Percentiles rank a stretch among this genome's conserved stretches.
These are phyloP conservation scores for Haberlea rhodopensis DNA, from an alignment of 257 asterid genomes.

Conservation along the genomic window DNA sequence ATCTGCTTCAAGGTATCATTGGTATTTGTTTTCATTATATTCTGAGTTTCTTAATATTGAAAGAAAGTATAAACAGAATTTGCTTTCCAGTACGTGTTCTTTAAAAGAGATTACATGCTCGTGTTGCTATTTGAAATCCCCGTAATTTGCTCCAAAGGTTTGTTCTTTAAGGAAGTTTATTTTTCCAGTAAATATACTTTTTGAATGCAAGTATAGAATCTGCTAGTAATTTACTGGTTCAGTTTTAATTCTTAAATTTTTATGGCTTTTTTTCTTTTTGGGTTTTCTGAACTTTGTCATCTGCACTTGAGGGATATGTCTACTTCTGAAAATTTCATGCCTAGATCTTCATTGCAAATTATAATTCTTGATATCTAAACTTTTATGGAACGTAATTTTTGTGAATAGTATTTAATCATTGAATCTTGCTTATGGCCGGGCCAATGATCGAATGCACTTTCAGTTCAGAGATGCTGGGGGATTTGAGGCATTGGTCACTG, in stretches of 20 bases:
- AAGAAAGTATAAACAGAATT: not conserved
- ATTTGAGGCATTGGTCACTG: slow-evolving; percentile 65
- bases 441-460: slow-evolving; percentile 18
- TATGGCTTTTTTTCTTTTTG: not conserved
- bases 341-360: not conserved
- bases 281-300: not conserved
- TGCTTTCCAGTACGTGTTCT: not conserved
- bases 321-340: not conserved
- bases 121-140: slow-evolving; percentile 12
- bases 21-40: slow-evolving; percentile 8
- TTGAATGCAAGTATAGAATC: not conserved
- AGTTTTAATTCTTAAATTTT: not conserved
- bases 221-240: not conserved
- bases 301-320: not conserved
- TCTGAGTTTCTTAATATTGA: not conserved
- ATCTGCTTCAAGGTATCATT: not conserved
- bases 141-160: not conserved
- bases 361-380: not conserved
- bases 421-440: slow-evolving; percentile 8
- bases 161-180: not conserved
- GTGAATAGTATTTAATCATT: not conserved
- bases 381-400: not conserved
- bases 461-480: slow-evolving; percentile 87
- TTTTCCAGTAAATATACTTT: not conserved
- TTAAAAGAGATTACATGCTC: slow-evolving; percentile 1